Conservation (phyloP, 1,139 yeast genomes). For the Scheffersomyces segobiensis region DNA sequence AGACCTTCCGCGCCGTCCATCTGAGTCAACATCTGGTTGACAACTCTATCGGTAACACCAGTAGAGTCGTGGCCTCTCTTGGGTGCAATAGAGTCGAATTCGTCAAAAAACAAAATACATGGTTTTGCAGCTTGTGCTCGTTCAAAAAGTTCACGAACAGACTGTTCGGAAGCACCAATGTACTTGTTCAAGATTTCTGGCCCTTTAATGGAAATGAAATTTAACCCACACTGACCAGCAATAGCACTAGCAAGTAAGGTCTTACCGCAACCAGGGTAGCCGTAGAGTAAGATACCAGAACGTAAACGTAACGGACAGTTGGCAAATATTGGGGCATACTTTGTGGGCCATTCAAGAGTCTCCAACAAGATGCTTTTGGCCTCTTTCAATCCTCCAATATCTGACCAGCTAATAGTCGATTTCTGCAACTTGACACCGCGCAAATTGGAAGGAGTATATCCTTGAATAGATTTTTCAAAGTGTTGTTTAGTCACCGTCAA, state of each 20-base stretch:
- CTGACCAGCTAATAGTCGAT: conserved; percentile 75
- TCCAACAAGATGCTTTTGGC: conserved; percentile 79
- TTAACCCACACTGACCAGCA: conserved; percentile 91
- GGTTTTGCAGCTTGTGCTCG: conserved; percentile 95
- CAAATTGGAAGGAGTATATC: conserved; percentile 76
- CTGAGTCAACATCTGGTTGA: conserved; percentile 93
- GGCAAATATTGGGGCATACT: conserved; percentile 90
- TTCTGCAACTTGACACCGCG: conserved; percentile 87
- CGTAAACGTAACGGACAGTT: conserved; percentile 83
- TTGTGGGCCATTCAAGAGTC: conserved; percentile 96
- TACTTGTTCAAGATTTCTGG: conserved; percentile 95
- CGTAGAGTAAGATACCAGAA: conserved; percentile 87
- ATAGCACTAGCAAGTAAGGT: conserved; percentile 91
- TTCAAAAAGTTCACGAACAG: conserved; percentile 89
- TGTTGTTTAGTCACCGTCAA: conserved; percentile 28
- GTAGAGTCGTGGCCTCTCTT: conserved; percentile 98
- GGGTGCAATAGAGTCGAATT: conserved; percentile 96
- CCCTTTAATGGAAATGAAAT: conserved; percentile 91
- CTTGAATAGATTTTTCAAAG: conserved; percentile 60
- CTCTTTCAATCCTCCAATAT: conserved; percentile 82
- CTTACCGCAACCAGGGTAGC: conserved; percentile 98
- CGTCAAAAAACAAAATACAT: conserved; percentile 91
- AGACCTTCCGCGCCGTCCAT: conserved; percentile 99
- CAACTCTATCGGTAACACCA: conserved; percentile 97
- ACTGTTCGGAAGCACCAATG: conserved; percentile 96